A percentile compares a stretch with the other conserved stretches of the same genome.
These are phyloP conservation scores for Stagonosporopsis rhizophila DNA, from an alignment of 2,329 filamentous ascomycete genomes.

Conservation along the genomic window DNA sequence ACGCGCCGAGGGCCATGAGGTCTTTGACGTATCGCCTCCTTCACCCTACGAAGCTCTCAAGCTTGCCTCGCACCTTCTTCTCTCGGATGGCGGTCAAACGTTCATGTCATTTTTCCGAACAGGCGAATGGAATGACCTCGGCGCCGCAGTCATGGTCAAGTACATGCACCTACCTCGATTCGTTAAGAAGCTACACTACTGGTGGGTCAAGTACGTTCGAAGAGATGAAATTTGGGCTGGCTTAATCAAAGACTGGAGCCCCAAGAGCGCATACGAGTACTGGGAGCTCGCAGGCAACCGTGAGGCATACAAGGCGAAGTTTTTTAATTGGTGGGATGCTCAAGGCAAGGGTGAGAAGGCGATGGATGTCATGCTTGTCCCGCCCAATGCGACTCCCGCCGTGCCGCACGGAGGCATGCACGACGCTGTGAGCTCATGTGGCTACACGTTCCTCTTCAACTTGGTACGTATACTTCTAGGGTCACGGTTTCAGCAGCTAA, in stretches of 20 bases:
- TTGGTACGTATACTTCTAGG: constrained; percentile 61
- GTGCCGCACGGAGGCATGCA: constrained; percentile 87
- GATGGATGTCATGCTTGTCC: constrained; percentile 80
- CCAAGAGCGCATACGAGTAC: constrained; percentile 77
- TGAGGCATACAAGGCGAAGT: constrained; percentile 77
- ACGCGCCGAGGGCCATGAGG: constrained; percentile 74
- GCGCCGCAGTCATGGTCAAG: constrained; percentile 75
- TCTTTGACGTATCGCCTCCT: constrained; percentile 71
- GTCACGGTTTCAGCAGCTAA: constrained; percentile 4
- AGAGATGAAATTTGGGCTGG: constrained; percentile 80
- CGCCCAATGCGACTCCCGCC: constrained; percentile 89
- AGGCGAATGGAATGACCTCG: constrained; percentile 80
- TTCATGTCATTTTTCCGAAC: constrained; percentile 78
- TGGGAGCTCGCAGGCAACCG: constrained; percentile 81
- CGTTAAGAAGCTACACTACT: constrained; percentile 84
- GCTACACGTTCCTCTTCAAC: constrained; percentile 94
- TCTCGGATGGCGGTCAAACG: constrained; percentile 81
- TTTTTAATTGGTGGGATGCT: constrained; percentile 84
- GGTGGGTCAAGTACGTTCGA: constrained; percentile 85
- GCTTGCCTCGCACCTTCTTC: constrained; percentile 80
- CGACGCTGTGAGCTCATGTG: constrained; percentile 83
- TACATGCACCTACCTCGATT: constrained; percentile 76
- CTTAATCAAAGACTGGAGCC: constrained; percentile 74
- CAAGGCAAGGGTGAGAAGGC: constrained; percentile 41
- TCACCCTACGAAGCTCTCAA: constrained; percentile 75